phyloP scores from a whole-genome alignment of 2,329 filamentous ascomycete genomes.

The Beauveria caledonica region DNA sequence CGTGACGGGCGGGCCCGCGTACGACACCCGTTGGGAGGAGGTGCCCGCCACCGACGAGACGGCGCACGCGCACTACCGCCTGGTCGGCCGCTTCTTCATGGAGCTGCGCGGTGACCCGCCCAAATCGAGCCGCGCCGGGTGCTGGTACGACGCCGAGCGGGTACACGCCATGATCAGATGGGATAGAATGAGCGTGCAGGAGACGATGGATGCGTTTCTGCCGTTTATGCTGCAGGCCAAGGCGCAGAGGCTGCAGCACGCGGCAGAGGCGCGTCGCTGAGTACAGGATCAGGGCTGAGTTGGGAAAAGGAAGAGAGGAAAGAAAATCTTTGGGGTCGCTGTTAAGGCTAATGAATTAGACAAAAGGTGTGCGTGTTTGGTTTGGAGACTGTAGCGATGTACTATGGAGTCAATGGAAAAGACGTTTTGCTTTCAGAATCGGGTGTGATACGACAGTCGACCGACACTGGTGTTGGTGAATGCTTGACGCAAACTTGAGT shows the following conservation, averaged over 20 bases:
- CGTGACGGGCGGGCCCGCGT: neutral
- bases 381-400: neutral
- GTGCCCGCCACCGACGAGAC: slow-evolving; percentile 2
- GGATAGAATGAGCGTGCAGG: neutral
- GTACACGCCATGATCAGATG: slow-evolving; percentile 6
- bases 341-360: neutral
- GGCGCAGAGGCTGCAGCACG: slow-evolving; percentile 1
- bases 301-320: too few relatives aligned
- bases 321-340: neutral
- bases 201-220: slow-evolving; percentile 11
- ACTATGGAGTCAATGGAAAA: neutral
- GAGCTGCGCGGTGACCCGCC: slow-evolving; percentile 11
- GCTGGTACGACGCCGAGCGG: slow-evolving; percentile 12
- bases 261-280: neutral
- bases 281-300: neutral
- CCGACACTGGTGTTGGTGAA: neutral
- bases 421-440: neutral
- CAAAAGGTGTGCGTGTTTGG: neutral
- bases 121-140: slow-evolving; percentile 1
- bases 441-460: neutral
- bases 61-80: slow-evolving; percentile 1
- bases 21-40: slow-evolving; percentile 3
- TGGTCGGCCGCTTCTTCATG: slow-evolving; percentile 10
- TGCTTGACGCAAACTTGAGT: too few relatives aligned
- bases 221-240: slow-evolving; percentile 12